A percentile compares a stretch with the other conserved stretches of the same genome.
phyloP scores from a whole-genome alignment of 129 eudicot genomes.

The Helianthus annuus region DNA sequence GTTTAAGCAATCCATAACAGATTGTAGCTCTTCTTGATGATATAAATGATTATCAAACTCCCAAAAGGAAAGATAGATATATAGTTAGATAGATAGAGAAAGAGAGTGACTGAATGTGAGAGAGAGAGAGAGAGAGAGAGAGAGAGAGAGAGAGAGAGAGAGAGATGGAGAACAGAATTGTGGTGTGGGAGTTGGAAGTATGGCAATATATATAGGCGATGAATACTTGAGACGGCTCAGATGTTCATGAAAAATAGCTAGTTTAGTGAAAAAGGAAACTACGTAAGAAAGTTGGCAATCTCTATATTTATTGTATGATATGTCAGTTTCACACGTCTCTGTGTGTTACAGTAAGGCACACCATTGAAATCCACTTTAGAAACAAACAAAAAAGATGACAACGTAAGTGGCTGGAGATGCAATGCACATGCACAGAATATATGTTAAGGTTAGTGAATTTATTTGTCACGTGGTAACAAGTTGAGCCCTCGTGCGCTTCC shows the following conservation, averaged over 20 bases:
- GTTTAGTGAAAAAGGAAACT: conserved; percentile 29
- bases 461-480: conserved; percentile 18
- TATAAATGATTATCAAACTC: conserved; percentile 1
- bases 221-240: conserved; percentile 13
- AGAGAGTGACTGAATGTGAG: conserved; percentile 1
- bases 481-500: conserved; percentile 35
- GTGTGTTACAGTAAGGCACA: conserved; percentile 41
- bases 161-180: neutral
- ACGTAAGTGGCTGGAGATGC: conserved; percentile 20
- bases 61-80: neutral
- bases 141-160: conserved; percentile 3
- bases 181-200: conserved; percentile 5
- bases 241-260: conserved; percentile 17
- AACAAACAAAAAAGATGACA: conserved; percentile 32
- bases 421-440: neutral
- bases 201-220: conserved; percentile 43
- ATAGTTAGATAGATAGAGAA: conserved; percentile 2
- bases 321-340: neutral
- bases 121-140: no score
- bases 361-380: conserved; percentile 25
- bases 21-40: conserved; percentile 11
- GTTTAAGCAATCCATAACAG: conserved; percentile 53
- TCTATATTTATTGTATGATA: conserved; percentile 15
- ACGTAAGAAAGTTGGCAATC: conserved; percentile 33
- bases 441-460: conserved; percentile 8